A percentile compares a stretch with the other conserved stretches of the same genome.
These are phyloP conservation scores for Begonia loranthoides DNA, from an alignment of 306 rosid species.

Conservation along the genomic window DNA sequence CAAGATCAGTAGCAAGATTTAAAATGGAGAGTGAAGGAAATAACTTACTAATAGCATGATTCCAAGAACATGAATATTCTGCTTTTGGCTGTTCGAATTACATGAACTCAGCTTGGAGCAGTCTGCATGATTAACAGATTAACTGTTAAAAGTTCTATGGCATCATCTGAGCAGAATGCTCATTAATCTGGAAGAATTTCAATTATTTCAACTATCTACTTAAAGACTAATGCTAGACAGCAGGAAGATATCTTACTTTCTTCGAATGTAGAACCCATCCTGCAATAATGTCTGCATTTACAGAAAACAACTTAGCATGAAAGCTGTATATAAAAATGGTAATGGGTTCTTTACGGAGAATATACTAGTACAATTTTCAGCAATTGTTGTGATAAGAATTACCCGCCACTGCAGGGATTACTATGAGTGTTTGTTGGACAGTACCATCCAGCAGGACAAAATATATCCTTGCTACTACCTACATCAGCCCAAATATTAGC, in stretches of 20 bases:
- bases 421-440: slow-evolving; percentile 67
- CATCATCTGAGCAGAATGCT: not conserved
- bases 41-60: slow-evolving; percentile 72
- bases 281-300: slow-evolving; percentile 74
- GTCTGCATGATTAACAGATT: slow-evolving; percentile 35
- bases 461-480: slow-evolving; percentile 51
- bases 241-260: slow-evolving; percentile 30
- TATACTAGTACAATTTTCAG: not conserved
- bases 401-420: slow-evolving; percentile 67
- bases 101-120: slow-evolving; percentile 88
- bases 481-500: slow-evolving; percentile 90
- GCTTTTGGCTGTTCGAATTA: slow-evolving; percentile 54
- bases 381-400: slow-evolving; percentile 16
- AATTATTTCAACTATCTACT: not conserved
- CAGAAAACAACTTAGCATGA: slow-evolving; percentile 14
- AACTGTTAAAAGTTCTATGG: no score
- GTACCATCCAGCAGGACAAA: slow-evolving; percentile 81
- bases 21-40: no score
- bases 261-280: slow-evolving; percentile 78
- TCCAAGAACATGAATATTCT: slow-evolving; percentile 73
- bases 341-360: no score
- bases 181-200: not conserved
- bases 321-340: not conserved
- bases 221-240: not conserved
- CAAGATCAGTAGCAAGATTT: no score